Conservation (phyloP, 306 rosid species). For the Quercus cerris region DNA sequence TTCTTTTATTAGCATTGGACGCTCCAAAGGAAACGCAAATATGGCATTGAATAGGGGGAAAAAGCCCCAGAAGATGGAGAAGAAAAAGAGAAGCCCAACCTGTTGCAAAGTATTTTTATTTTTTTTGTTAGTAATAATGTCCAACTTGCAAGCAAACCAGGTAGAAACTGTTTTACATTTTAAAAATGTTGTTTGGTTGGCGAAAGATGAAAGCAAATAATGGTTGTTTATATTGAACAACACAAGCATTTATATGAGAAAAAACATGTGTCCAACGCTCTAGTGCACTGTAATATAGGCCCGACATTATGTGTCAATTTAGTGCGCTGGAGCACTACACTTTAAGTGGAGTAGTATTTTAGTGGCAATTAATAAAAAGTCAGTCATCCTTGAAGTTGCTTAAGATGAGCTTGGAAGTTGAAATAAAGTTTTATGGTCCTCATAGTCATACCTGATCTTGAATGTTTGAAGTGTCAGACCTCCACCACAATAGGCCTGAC, state of each 20-base stretch:
- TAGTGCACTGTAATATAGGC: too few relatives aligned
- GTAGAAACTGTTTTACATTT: too few relatives aligned
- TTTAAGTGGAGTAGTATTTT: too few relatives aligned
- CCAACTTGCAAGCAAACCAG: too few relatives aligned
- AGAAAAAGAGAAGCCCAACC: slow-evolving; percentile 91
- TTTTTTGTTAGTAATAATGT: neutral
- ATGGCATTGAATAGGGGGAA: slow-evolving; percentile 85
- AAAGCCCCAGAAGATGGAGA: slow-evolving; percentile 91
- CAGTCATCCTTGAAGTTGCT: neutral
- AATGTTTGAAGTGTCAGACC: slow-evolving; percentile 61
- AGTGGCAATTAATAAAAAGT: too few relatives aligned
- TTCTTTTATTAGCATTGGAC: slow-evolving; percentile 79
- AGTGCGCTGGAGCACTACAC: too few relatives aligned
- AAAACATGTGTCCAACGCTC: too few relatives aligned
- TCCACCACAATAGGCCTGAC: slow-evolving; percentile 92
- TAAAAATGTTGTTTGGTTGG: too few relatives aligned
- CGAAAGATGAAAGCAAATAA: too few relatives aligned
- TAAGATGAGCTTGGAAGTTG: neutral
- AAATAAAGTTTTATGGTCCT: neutral
- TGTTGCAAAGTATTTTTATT: slow-evolving; percentile 28
- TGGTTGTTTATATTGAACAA: too few relatives aligned
- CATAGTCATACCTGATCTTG: slow-evolving; percentile 70
- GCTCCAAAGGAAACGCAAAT: slow-evolving; percentile 73
- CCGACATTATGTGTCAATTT: too few relatives aligned
- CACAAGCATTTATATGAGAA: too few relatives aligned